Evolutionary conservation across 345 rosid species (phyloP).

Genomic region (Eucalyptus dawsonii): DNA sequence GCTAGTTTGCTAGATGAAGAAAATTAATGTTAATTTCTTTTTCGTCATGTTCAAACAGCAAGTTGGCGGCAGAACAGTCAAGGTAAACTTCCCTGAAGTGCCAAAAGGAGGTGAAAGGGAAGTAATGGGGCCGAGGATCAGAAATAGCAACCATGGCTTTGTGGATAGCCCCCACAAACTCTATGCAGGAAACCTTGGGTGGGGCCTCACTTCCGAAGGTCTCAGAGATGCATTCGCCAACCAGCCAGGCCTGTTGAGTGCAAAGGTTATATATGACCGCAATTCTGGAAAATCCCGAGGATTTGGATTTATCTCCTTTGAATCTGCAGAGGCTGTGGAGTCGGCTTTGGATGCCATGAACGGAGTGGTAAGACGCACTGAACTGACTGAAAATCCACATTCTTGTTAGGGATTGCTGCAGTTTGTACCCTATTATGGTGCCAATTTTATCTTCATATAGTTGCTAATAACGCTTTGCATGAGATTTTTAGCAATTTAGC

Average conservation of each 20-base stretch:
- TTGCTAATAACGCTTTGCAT: not conserved
- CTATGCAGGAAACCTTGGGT: conserved; percentile 86
- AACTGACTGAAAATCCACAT: not conserved
- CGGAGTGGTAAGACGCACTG: conserved; percentile 45
- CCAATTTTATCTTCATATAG: not conserved
- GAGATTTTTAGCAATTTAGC: not conserved
- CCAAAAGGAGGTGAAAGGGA: conserved; percentile 91
- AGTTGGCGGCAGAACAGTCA: conserved; percentile 75
- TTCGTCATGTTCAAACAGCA: conserved; percentile 28
- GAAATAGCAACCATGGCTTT: conserved; percentile 36
- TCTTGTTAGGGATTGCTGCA: not conserved
- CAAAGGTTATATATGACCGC: conserved; percentile 70
- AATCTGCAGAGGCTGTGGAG: conserved; percentile 48
- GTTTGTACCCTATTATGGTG: not conserved
- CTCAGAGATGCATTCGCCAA: conserved; percentile 58
- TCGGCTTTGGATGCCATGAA: conserved; percentile 56
- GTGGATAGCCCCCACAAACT: conserved; percentile 77
- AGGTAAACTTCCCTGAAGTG: conserved; percentile 91
- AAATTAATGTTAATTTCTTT: not conserved
- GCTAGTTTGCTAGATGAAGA: not conserved
- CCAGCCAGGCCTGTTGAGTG: conserved; percentile 73
- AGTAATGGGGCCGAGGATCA: conserved; percentile 47
- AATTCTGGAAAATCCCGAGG: conserved; percentile 73
- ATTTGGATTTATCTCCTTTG: conserved; percentile 76
- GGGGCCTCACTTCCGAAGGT: conserved; percentile 66